Evolutionary conservation across 345 rosid species (phyloP).

Genomic region (Lagerstroemia speciosa): DNA sequence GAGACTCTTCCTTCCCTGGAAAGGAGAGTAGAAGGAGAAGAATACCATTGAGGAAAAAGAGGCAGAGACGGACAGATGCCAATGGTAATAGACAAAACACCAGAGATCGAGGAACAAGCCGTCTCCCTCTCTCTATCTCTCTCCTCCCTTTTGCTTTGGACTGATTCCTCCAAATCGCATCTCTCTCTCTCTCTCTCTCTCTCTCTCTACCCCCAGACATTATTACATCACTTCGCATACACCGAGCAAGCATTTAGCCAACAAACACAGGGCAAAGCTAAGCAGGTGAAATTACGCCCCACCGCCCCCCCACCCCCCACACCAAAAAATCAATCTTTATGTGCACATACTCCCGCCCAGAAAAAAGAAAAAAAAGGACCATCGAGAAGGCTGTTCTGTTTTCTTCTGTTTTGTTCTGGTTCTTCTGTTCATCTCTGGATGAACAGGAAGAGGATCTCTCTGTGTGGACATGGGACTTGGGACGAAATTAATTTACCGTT

Average conservation of each 20-base stretch:
- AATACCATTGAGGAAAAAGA: background rate
- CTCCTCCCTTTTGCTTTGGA: no score
- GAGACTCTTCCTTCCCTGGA: background rate
- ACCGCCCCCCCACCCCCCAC: no score
- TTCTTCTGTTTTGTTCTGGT: no score
- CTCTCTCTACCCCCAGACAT: background rate
- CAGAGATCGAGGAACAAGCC: background rate
- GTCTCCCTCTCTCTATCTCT: background rate
- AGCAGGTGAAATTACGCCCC: no score
- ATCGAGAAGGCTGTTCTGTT: no score
- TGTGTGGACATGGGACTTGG: no score
- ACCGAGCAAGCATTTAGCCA: background rate
- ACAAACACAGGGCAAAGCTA: no score
- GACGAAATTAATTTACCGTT: background rate
- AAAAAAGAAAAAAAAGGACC: no score
- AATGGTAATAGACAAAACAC: background rate
- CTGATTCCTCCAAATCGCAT: background rate
- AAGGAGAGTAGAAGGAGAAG: background rate
- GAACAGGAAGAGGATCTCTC: no score
- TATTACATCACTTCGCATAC: constrained; percentile 1
- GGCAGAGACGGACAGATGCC: background rate
- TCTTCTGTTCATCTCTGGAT: no score
- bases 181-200: background rate
- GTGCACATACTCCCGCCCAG: no score
- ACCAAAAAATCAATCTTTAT: no score